These are phyloP conservation scores for Cystobasidium ongulense DNA, from an alignment of 768 basidiomycete species.

Conservation along the genomic window DNA sequence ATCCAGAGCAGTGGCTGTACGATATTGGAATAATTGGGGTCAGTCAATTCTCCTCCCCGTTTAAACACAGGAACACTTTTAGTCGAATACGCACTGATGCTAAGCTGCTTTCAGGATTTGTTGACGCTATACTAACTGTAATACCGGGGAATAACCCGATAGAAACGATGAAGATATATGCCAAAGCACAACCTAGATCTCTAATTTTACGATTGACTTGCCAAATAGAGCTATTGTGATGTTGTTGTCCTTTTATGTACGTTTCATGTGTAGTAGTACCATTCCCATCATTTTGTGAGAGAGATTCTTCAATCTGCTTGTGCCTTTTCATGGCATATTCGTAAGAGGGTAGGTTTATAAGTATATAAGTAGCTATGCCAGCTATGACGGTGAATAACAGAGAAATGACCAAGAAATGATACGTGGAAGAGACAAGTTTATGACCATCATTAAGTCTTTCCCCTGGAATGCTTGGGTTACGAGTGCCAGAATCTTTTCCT, in stretches of 20 bases:
- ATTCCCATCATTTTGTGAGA: neutral
- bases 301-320: slow-evolving; percentile 25
- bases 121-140: slow-evolving; percentile 39
- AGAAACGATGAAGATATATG: slow-evolving; percentile 44
- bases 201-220: slow-evolving; percentile 41
- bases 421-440: slow-evolving; percentile 35
- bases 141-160: slow-evolving; percentile 43
- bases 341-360: slow-evolving; percentile 38
- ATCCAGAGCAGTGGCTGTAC: slow-evolving; percentile 31
- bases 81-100: neutral
- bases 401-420: slow-evolving; percentile 42
- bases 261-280: neutral
- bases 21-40: too few species aligned
- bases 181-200: slow-evolving; percentile 44
- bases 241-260: neutral
- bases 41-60: too few species aligned
- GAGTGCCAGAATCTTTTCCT: neutral
- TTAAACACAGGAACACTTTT: too few species aligned
- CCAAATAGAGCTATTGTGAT: neutral
- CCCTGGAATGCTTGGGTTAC: too few species aligned
- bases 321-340: slow-evolving; percentile 32
- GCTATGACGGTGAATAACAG: slow-evolving; percentile 37
- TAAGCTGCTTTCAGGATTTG: slow-evolving; percentile 4
- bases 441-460: neutral
- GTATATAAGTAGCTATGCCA: slow-evolving; percentile 29